Percentiles rank a stretch among this genome's conserved stretches.
Evolutionary conservation across 176 grass and related monocot species (phyloP).

Genomic region (Phragmites australis): DNA sequence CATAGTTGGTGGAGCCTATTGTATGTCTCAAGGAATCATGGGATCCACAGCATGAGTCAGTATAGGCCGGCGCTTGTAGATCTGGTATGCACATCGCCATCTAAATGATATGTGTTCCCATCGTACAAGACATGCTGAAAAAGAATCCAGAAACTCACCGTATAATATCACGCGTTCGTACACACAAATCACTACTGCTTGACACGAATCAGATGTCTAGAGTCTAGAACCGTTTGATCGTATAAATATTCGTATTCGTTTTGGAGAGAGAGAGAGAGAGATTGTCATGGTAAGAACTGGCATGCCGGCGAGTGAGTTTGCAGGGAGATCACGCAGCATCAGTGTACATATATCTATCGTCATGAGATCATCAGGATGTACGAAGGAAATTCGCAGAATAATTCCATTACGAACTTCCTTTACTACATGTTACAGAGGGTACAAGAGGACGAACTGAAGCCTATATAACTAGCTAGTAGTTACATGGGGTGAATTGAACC

Average conservation of each 20-base stretch:
- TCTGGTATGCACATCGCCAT: conserved; percentile 23
- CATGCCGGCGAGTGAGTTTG: conserved; percentile 29
- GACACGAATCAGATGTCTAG: conserved; percentile 35
- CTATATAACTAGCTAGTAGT: conserved; percentile 31
- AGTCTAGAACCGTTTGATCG: neutral
- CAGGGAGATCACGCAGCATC: conserved; percentile 39
- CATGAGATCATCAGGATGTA: conserved; percentile 17
- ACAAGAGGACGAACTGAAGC: neutral
- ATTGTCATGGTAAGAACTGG: conserved; percentile 38
- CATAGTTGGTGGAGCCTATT: conserved; percentile 24
- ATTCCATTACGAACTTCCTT: conserved; percentile 12
- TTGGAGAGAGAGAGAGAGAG: neutral
- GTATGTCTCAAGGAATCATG: conserved; percentile 34
- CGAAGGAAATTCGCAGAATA: neutral
- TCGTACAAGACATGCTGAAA: conserved; percentile 30
- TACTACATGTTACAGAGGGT: conserved; percentile 35
- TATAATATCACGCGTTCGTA: conserved; percentile 34
- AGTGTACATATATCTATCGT: neutral
- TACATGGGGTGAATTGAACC: conserved; percentile 36
- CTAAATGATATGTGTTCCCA: conserved; percentile 44
- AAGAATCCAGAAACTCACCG: conserved; percentile 25
- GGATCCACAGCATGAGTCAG: conserved; percentile 17
- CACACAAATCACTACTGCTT: neutral
- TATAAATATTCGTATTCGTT: neutral
- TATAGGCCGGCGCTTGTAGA: conserved; percentile 32